These are phyloP conservation scores for Rubus parviflorus DNA, from an alignment of 306 rosid genomes.

Conservation along the genomic window DNA sequence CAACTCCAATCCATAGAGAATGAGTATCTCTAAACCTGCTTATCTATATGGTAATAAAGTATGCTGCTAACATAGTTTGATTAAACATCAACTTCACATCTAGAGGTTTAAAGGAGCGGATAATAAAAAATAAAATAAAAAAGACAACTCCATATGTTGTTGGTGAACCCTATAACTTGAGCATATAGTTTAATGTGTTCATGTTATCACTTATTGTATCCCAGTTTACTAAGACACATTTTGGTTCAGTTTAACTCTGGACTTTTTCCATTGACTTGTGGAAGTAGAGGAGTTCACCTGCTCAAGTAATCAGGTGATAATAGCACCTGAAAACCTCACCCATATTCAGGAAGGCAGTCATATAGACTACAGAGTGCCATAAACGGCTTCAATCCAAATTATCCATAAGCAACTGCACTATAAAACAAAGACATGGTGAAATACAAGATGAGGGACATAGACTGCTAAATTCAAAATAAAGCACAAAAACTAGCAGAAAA, in stretches of 20 bases:
- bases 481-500: not conserved
- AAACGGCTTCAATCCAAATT: not conserved
- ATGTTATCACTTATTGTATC: not conserved
- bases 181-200: not conserved
- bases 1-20: not conserved
- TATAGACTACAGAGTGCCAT: not conserved
- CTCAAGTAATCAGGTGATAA: constrained; percentile 10
- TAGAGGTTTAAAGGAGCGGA: not conserved
- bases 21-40: constrained; percentile 2
- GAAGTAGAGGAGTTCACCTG: constrained; percentile 1
- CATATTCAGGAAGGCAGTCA: not conserved
- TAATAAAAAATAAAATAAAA: not conserved
- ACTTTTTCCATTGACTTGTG: not conserved
- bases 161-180: not conserved
- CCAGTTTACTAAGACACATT: not conserved
- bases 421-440: constrained; percentile 5
- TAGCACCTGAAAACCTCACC: not conserved
- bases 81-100: not conserved
- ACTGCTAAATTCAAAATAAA: not conserved
- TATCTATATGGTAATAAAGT: not conserved
- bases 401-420: constrained; percentile 2
- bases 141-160: not conserved
- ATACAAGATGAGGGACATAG: not conserved
- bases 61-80: not conserved
- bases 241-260: not conserved